These are phyloP conservation scores for Phytopythium oedochilum DNA, from an alignment of 352 stramenopile genomes.

Conservation along the genomic window DNA sequence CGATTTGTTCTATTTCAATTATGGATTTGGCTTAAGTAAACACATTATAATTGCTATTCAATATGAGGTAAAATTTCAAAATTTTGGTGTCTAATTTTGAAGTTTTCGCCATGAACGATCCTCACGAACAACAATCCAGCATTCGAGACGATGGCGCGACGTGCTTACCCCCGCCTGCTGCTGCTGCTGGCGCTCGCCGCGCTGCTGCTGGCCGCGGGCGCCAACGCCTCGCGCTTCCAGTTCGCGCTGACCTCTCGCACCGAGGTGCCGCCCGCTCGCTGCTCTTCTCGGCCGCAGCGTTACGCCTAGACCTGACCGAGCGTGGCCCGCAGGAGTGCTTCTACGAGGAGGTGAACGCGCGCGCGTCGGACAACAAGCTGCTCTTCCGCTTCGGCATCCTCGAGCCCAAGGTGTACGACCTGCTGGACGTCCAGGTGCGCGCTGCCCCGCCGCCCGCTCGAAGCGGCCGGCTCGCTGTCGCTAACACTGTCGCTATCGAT, in stretches of 20 bases:
- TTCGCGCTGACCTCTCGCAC: constrained; percentile 34
- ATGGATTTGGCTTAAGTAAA: too few species aligned
- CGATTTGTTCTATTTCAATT: too few species aligned
- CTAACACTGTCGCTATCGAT: too few species aligned
- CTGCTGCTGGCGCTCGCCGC: constrained; percentile 9
- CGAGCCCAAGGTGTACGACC: constrained; percentile 44
- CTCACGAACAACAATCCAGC: background rate
- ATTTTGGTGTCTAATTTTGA: too few species aligned
- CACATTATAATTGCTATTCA: too few species aligned
- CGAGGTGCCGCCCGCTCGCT: constrained; percentile 19
- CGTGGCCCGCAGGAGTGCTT: constrained; percentile 40
- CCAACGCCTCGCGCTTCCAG: constrained; percentile 37
- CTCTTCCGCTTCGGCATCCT: constrained; percentile 60
- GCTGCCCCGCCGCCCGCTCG: background rate
- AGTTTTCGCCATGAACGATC: too few species aligned
- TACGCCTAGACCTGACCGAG: too few species aligned
- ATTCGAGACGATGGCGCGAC: background rate
- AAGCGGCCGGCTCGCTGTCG: too few species aligned
- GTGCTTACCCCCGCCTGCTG: constrained; percentile 5
- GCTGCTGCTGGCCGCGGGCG: constrained; percentile 8
- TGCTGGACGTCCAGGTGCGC: constrained; percentile 32
- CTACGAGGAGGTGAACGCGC: constrained; percentile 49
- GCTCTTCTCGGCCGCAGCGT: background rate
- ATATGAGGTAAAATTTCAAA: too few species aligned
- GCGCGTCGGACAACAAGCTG: constrained; percentile 48